Conservation (phyloP, 805 yeast genomes). For the Kazachstania kunashirensis region DNA sequence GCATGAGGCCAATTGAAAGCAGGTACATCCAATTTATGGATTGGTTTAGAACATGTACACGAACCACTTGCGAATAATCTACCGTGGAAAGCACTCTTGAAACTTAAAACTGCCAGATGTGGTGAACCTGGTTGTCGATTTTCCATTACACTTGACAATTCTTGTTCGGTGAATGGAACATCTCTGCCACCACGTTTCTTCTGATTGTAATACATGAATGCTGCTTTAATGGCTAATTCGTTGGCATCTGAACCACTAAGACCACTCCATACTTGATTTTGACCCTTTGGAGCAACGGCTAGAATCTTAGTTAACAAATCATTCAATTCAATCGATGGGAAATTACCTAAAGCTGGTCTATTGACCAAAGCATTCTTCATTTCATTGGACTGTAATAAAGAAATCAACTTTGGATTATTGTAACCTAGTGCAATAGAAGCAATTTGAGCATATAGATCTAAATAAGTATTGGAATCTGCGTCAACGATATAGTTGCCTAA, state of each 20-base stretch:
- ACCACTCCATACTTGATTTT: slow-evolving; percentile 53
- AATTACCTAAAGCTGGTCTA: slow-evolving; percentile 60
- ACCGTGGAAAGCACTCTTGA: slow-evolving; percentile 88
- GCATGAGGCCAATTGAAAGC: slow-evolving; percentile 97
- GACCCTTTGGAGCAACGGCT: slow-evolving; percentile 58
- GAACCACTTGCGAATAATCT: slow-evolving; percentile 87
- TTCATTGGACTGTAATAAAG: slow-evolving; percentile 48
- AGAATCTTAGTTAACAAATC: slow-evolving; percentile 39
- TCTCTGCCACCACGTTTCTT: slow-evolving; percentile 54
- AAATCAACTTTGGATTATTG: slow-evolving; percentile 54
- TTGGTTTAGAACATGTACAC: slow-evolving; percentile 86
- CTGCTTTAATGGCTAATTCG: slow-evolving; percentile 63
- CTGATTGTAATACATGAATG: slow-evolving; percentile 54
- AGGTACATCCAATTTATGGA: slow-evolving; percentile 88
- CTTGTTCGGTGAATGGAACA: slow-evolving; percentile 56
- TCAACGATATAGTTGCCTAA: slow-evolving; percentile 57
- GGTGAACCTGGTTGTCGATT: slow-evolving; percentile 86
- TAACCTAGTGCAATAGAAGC: slow-evolving; percentile 64
- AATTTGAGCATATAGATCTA: slow-evolving; percentile 65
- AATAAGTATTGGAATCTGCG: slow-evolving; percentile 50
- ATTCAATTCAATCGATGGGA: slow-evolving; percentile 49
- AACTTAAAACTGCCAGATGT: slow-evolving; percentile 73
- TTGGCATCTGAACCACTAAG: slow-evolving; percentile 62
- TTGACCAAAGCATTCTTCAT: slow-evolving; percentile 58
- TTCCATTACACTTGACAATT: slow-evolving; percentile 63